A percentile compares a stretch with the other conserved stretches of the same genome.
phyloP scores from a whole-genome alignment of 2,329 filamentous ascomycete species.

The Xylariaceae sp. region DNA sequence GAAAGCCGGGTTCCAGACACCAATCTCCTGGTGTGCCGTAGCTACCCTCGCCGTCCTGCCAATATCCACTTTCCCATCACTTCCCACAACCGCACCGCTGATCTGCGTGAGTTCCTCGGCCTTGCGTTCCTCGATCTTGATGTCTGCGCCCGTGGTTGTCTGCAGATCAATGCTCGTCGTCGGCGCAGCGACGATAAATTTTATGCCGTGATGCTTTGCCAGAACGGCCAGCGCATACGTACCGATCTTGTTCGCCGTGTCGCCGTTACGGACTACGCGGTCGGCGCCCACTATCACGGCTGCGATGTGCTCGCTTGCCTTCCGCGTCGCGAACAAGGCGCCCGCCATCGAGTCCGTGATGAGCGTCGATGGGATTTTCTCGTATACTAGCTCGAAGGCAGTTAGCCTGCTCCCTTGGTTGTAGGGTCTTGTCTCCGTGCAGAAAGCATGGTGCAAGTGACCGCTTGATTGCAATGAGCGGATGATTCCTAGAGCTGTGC shows the following conservation, averaged over 20 bases:
- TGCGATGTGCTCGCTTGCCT: slow-evolving; percentile 64
- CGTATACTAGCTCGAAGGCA: slow-evolving; percentile 93
- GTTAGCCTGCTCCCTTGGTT: slow-evolving; percentile 96
- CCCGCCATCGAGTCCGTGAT: slow-evolving; percentile 97
- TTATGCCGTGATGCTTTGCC: slow-evolving; percentile 81
- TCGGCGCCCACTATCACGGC: slow-evolving; percentile 95
- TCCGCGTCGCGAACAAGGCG: slow-evolving; percentile 68
- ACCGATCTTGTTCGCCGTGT: slow-evolving; percentile 98
- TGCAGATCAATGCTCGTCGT: slow-evolving; percentile 88
- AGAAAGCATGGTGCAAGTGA: slow-evolving; percentile 80
- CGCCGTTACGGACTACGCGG: slow-evolving; percentile 90
- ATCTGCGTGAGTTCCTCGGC: slow-evolving; percentile 80
- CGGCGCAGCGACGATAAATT: slow-evolving; percentile 92
- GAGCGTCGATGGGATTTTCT: slow-evolving; percentile 84
- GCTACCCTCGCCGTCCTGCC: slow-evolving; percentile 68
- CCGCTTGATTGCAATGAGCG: slow-evolving; percentile 69
- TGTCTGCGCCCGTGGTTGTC: slow-evolving; percentile 73
- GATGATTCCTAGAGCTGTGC: slow-evolving; percentile 91
- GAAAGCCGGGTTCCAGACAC: slow-evolving; percentile 96
- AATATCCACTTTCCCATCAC: slow-evolving; percentile 63
- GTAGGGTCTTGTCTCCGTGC: slow-evolving; percentile 94
- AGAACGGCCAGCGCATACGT: slow-evolving; percentile 93
- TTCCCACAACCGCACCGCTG: slow-evolving; percentile 68
- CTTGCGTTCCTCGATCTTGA: slow-evolving; percentile 87
- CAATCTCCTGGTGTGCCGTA: slow-evolving; percentile 73